A percentile compares a stretch with the other conserved stretches of the same genome.
phyloP scores from a whole-genome alignment of 2,329 filamentous ascomycete species.

The Lasiodiplodia gonubiensis region DNA sequence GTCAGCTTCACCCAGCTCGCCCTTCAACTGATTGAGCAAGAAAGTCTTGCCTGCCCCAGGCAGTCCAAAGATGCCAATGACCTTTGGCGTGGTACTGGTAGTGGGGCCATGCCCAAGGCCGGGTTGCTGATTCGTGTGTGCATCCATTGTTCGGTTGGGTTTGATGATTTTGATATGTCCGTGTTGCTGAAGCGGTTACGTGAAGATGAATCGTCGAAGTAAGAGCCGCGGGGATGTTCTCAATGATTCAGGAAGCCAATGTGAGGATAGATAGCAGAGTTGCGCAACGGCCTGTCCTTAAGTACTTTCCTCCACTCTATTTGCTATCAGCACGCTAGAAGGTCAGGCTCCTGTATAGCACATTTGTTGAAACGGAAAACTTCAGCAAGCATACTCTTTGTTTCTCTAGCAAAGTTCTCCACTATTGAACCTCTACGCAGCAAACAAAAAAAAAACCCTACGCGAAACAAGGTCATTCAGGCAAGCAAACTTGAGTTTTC shows the following conservation, averaged over 20 bases:
- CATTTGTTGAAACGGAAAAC: too few species aligned
- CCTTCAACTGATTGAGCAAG: conserved; percentile 50
- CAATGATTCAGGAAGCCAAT: not conserved
- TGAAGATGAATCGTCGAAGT: not conserved
- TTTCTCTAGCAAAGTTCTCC: too few species aligned
- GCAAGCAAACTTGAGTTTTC: too few species aligned
- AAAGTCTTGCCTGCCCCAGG: conserved; percentile 61
- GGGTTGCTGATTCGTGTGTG: too few species aligned
- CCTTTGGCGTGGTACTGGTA: conserved; percentile 37
- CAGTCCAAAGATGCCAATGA: conserved; percentile 62
- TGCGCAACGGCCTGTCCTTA: not conserved
- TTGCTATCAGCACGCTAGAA: not conserved
- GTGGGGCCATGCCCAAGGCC: conserved; percentile 28
- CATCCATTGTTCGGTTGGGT: too few species aligned
- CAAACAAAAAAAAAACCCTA: too few species aligned
- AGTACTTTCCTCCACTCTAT: not conserved
- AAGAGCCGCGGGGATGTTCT: not conserved
- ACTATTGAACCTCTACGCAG: too few species aligned
- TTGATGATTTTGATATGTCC: too few species aligned
- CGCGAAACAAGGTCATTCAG: too few species aligned
- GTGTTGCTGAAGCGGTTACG: not conserved
- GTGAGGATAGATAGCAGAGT: not conserved
- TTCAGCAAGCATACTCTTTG: too few species aligned
- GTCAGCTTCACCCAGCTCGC: conserved; percentile 39
- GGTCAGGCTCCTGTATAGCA: too few species aligned